Percentiles rank a stretch among this genome's conserved stretches.
These are phyloP conservation scores for Chromosphaera perkinsii DNA, from an alignment of 208 protist species.

Conservation along the genomic window DNA sequence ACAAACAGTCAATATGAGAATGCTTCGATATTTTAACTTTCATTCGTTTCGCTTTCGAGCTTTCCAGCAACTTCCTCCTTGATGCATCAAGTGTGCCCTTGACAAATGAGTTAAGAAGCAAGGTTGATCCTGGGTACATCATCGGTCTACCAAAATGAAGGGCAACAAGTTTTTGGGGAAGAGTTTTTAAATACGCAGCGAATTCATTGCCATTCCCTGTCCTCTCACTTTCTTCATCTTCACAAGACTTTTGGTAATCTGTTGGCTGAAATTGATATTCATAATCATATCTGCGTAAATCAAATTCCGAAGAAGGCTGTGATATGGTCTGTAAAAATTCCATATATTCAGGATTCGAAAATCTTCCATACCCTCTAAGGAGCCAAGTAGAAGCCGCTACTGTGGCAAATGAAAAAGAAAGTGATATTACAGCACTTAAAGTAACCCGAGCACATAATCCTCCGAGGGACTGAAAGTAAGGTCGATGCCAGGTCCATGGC, in stretches of 20 bases:
- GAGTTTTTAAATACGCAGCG: background rate
- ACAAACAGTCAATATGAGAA: background rate
- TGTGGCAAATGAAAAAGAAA: too few relatives aligned
- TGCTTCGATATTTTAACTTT: background rate
- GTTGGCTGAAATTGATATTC: background rate
- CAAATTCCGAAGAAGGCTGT: too few relatives aligned
- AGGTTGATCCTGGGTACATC: conserved; percentile 35
- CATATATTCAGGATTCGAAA: background rate
- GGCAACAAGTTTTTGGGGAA: background rate
- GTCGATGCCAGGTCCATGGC: too few relatives aligned
- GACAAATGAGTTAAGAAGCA: background rate
- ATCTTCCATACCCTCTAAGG: too few relatives aligned
- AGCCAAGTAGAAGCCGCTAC: too few relatives aligned
- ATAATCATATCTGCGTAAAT: background rate
- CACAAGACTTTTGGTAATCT: background rate
- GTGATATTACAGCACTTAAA: too few relatives aligned
- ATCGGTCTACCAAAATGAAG: conserved; percentile 12
- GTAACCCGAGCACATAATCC: too few relatives aligned
- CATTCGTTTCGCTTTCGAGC: background rate
- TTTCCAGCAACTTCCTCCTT: background rate
- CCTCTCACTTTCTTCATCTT: background rate
- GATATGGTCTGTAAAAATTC: background rate
- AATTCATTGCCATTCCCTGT: background rate
- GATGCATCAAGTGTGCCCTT: background rate
- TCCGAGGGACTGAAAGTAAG: too few relatives aligned